Base-by-base conservation (phyloP, 2,329 filamentous ascomycete genomes). In the Fusarium solani-melongenae region DNA sequence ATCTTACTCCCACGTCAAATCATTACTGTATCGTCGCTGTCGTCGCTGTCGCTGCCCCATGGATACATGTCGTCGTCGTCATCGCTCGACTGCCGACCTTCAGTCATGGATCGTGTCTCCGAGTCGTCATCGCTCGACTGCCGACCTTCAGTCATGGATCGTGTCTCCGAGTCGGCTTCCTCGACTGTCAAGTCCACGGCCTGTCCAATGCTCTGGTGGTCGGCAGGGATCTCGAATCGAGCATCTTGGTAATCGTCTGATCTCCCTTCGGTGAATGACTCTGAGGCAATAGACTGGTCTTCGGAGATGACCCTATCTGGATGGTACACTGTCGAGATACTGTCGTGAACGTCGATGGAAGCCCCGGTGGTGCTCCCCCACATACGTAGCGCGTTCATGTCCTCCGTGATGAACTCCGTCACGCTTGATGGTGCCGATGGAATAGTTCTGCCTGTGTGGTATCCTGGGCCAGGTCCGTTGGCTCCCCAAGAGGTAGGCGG, bases 401-500 rank as follows among this genome's bases (percentile, higher is more conserved):
- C 83, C 9, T 81, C 82, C 9, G 82, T 70, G 41, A 84, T 77
- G 5, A 83, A 84, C 5, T 79, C 80, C 12, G 79, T 77, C 5
- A 78, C 55, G 29, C 82, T 84, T 1, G 83, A 81, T 4, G 81
- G 63, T 3, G 71, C 72, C 3, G 82, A 82, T 6, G 81, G 76
- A 0, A 83, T 71, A 3, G 85, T 86, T 6, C 75, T 69, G 0
- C 85, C 86, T 0, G 86, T 88, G 71, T 86, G 84, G 70, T 84
- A 88, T 4, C 79, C 81, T 5, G 86, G 86, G 0, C 86, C 86
- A 2, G 86, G 86, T 0, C 85, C 85, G 29, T 76, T 82, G 2
- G 86, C 85, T 0, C 86, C 86, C 76, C 86, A 81, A 1, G 84
- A 80, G 1, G 86, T 80, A 1, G 81, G 81, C 0, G 86, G 86